These are phyloP conservation scores for Penicillium sp. DNA, from an alignment of 2,329 filamentous ascomycete species.

Conservation along the genomic window DNA sequence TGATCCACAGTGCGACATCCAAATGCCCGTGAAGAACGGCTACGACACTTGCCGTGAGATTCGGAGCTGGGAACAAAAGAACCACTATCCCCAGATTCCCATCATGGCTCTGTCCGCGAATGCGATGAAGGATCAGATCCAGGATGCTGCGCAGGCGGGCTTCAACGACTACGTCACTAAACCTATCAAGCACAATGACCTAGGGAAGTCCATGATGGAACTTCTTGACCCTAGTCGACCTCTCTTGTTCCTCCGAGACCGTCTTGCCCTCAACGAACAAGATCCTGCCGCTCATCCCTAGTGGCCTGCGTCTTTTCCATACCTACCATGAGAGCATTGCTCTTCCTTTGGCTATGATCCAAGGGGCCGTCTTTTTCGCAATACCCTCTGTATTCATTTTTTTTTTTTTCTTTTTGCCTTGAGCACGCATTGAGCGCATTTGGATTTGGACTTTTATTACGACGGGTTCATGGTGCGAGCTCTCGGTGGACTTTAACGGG, in stretches of 20 bases:
- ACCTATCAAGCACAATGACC: conserved; percentile 48
- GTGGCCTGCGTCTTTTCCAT: neutral
- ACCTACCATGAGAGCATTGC: neutral
- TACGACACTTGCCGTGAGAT: conserved; percentile 48
- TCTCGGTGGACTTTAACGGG: neutral
- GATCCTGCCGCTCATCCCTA: conserved; percentile 12
- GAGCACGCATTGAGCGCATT: conserved; percentile 7
- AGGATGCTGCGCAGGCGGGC: conserved; percentile 44
- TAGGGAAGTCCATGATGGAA: conserved; percentile 49
- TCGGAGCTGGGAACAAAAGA: conserved; percentile 44
- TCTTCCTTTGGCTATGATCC: neutral
- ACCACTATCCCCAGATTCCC: conserved; percentile 45
- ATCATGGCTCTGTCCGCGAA: conserved; percentile 50
- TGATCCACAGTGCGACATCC: conserved; percentile 43
- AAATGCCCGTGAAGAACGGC: conserved; percentile 50
- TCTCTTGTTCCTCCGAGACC: conserved; percentile 42
- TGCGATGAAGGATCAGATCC: conserved; percentile 49
- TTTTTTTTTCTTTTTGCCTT: neutral
- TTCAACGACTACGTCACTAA: conserved; percentile 51
- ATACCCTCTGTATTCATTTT: neutral
- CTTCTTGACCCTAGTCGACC: conserved; percentile 43
- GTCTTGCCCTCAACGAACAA: conserved; percentile 26
- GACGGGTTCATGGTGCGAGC: conserved; percentile 2
- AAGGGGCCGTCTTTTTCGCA: conserved; percentile 1
- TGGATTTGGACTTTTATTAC: conserved; percentile 6